These are phyloP conservation scores for Quercus dentata DNA, from an alignment of 306 rosid species.

Conservation along the genomic window DNA sequence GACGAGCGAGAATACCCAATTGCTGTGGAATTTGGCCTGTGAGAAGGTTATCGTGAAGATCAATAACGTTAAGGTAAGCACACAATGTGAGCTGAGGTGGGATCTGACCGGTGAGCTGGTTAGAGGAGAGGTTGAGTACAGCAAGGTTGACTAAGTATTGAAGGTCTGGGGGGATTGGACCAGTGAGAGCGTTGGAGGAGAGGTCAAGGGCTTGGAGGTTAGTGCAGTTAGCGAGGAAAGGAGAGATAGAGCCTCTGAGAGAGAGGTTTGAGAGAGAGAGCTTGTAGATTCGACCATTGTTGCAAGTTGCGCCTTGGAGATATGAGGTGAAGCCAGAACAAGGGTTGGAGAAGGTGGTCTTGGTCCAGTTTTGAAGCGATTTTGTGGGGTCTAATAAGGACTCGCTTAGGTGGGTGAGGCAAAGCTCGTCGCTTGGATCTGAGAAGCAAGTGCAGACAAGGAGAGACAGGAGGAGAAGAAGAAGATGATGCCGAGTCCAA, in stretches of 20 bases:
- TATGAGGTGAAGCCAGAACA: slow-evolving; percentile 78
- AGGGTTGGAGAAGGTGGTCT: slow-evolving; percentile 61
- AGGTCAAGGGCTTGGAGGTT: slow-evolving; percentile 91
- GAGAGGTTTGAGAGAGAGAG: slow-evolving; percentile 79
- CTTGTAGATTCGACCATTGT: slow-evolving; percentile 87
- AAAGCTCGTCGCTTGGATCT: slow-evolving; percentile 88
- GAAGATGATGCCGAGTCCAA: slow-evolving; percentile 5
- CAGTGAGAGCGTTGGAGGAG: slow-evolving; percentile 72
- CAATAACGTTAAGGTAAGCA: slow-evolving; percentile 90
- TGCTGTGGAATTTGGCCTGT: slow-evolving; percentile 86
- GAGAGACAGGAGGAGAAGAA: slow-evolving; percentile 18
- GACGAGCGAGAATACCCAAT: slow-evolving; percentile 70
- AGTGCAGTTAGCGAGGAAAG: slow-evolving; percentile 86
- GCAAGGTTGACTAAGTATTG: slow-evolving; percentile 82
- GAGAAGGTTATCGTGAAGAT: slow-evolving; percentile 67
- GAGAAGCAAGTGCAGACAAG: slow-evolving; percentile 25
- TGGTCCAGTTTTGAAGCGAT: slow-evolving; percentile 67
- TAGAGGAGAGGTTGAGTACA: slow-evolving; percentile 73
- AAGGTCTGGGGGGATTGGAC: slow-evolving; percentile 77
- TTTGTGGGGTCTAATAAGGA: slow-evolving; percentile 59
- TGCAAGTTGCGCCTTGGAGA: slow-evolving; percentile 82
- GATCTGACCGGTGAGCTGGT: slow-evolving; percentile 59
- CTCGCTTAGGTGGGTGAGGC: slow-evolving; percentile 60
- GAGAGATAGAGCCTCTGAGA: slow-evolving; percentile 69
- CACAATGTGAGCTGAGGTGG: slow-evolving; percentile 90